A percentile compares a stretch with the other conserved stretches of the same genome.
phyloP scores from a whole-genome alignment of 1,139 yeast genomes.

The Pichia sp. region DNA sequence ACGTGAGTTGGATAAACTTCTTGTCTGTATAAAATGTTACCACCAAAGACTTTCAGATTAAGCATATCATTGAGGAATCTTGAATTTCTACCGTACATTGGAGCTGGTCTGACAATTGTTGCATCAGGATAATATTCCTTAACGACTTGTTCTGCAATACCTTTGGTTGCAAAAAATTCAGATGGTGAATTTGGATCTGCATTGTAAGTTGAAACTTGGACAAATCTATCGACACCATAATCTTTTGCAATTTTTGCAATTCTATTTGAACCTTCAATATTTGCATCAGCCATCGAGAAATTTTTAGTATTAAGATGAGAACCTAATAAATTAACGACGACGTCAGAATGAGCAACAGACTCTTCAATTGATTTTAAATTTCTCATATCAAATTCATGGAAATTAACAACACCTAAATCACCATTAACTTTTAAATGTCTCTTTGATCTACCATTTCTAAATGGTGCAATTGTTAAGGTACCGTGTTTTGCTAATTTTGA shows the following conservation, averaged over 20 bases:
- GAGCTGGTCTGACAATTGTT: conserved; percentile 83
- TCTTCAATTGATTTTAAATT: conserved; percentile 72
- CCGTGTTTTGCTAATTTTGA: conserved; percentile 79
- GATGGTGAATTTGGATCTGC: conserved; percentile 68
- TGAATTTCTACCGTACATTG: conserved; percentile 75
- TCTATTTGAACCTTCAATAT: conserved; percentile 72
- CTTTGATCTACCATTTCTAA: conserved; percentile 71
- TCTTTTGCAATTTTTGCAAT: conserved; percentile 69
- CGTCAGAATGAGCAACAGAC: conserved; percentile 74
- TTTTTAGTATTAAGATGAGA: conserved; percentile 74
- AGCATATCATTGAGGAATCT: conserved; percentile 60
- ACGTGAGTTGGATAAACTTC: conserved; percentile 70
- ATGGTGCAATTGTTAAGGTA: conserved; percentile 70
- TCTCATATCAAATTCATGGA: conserved; percentile 77
- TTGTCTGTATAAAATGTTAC: conserved; percentile 54
- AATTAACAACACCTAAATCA: conserved; percentile 82
- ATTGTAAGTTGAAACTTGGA: conserved; percentile 77
- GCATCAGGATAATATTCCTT: conserved; percentile 64
- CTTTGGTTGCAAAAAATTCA: conserved; percentile 73
- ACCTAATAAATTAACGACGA: conserved; percentile 77
- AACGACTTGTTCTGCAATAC: conserved; percentile 68
- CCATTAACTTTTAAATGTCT: conserved; percentile 80
- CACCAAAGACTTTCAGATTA: conserved; percentile 37
- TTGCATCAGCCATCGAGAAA: conserved; percentile 76
- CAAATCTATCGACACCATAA: conserved; percentile 66